Evolutionary conservation across 306 rosid species (phyloP), one percentile per base, ranked within the genome.

Genomic region (Fragaria ananassa): DNA sequence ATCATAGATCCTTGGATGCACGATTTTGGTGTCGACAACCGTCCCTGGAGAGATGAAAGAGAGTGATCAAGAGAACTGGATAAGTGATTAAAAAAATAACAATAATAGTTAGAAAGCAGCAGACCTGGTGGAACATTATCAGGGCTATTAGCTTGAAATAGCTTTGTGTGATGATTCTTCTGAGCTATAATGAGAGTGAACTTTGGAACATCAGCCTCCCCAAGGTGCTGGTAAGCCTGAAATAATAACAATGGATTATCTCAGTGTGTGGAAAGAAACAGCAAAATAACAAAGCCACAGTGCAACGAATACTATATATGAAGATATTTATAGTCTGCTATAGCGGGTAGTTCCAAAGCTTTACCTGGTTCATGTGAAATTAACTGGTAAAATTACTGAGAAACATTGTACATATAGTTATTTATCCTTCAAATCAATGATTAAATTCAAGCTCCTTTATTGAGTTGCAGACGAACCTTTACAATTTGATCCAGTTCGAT

Each of bases 81-180:
- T 2, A 42, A 70, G 15, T 62, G 44, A 29, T 62, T 51, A 61
- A 42, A 4, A 12, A 0, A 60, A 18, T 60, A 46, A 49, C 76
- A 47, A 54, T 10, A 37, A 23, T 39, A 45, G 35, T 29, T 31
- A 42, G 31, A 39, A 82, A 81, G 86, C 29, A n/a, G 74, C 86
- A 74, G 53, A 95, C 99, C 99, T 69, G 99, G 90, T 71, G 99
- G 97, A 84, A 95, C 90, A 81, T 95, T 92, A 46, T 86, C 91
- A 39, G 80, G 81, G 74, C 83, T 69, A 72, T 79, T 80, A 74
- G 85, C 79, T 84, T 79, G 93, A 81, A 95, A 92, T 70, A 95
- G 76, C 84, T 81, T 92, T 1, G 90, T 88, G 79, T 90, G 97
- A 74, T 92, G 97, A 89, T 92, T 92, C 80, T 95, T 95, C 80